Base-by-base conservation (phyloP, 257 asterid genomes). In the Apocynum venetum region DNA sequence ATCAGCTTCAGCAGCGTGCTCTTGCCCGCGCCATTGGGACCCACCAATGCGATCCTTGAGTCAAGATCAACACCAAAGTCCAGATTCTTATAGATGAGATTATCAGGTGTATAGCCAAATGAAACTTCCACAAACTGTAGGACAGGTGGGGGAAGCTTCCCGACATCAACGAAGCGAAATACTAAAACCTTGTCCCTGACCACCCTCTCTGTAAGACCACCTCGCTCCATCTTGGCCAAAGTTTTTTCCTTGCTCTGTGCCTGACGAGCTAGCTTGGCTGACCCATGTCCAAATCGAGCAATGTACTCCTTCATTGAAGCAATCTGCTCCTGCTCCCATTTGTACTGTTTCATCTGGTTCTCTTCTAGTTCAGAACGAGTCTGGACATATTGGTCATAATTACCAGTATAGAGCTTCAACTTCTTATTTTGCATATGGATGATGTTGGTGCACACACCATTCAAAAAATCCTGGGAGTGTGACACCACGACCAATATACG, bases 211-310 rank as follows among this genome's bases (percentile, higher is more conserved):
- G 97, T 91, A 46, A 96, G 96, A 36, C 99, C 99, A 87, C 99
- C 97, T 0, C 97, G 87, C 83, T 96, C 98, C 98, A 96, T 96
- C 88, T 96, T 96, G 17, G 99, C 98, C 80, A 96, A 76, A 2
- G 99, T 96, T 77, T 96, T 96, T 72, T 96, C 99, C 79, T 96
- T 96, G 65, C 99, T 96, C 89, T 96, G 99, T 71, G 99, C 99
- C 83, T 96, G 99, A 74, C 98, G 99, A 40, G 99, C 99, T 31
- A 96, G 97, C 83, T 93, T 93, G 69, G 98, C 99, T 4, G 99
- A 93, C 8, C 99, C 99, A 6, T 96, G 98, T 35, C 99, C 99
- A 76, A 96, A 96, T 2, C 99, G 98, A 49, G 99, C 99, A 65
- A 96, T 96, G 89, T 96, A 96, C 72, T 96, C 99, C 86, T 93